Evolutionary conservation across 306 rosid species (phyloP), one percentile per base, ranked within the genome.

Genomic region (Comarum palustre): DNA sequence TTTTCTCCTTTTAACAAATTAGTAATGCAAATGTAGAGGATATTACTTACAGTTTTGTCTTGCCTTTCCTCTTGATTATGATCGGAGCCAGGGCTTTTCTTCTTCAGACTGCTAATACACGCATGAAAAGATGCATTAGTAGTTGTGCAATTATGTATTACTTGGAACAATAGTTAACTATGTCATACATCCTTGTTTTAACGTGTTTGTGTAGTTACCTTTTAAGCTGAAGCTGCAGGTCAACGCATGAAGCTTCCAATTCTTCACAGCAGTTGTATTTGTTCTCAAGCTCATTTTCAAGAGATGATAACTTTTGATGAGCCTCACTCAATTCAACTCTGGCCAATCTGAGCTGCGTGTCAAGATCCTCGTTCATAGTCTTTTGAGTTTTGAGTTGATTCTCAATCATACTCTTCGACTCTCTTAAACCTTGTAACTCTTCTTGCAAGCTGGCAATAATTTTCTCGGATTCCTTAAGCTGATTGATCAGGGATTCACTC

Each of bases 141-240:
- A 20, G 20, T 52, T 6, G 14, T 52, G 58, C 58, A 51, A 6
- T 50, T 19, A 24, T 50, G 57, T 19, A 52, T 2, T 52, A 8
- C 27, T 52, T 38, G 47, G 78, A 51, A 19, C 17, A 19, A 39
- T 22, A 19, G 24, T n/a, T 11, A 59, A 59, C 65, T 29, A 59
- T 59, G 29, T 38, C 20, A 52, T 20, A 1, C 25, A 20, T 6
- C 0, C 9, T 3, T 8, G 20, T 4, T 8, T 52, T 15, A 75
- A 62, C 39, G 64, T 69, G 55, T 63, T 15, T 68, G 69, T 59
- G 43, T 72, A 51, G 6, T 78, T 79, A 93, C 98, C 98, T 89
- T 86, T 84, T 87, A 59, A 89, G 84, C 82, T 81, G 97, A 77
- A 89, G 96, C 77, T 87, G 97, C 57, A 86, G 79, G 79, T 93